Base-by-base conservation (phyloP, 352 stramenopile genomes). In the Pythium diclinum region DNA sequence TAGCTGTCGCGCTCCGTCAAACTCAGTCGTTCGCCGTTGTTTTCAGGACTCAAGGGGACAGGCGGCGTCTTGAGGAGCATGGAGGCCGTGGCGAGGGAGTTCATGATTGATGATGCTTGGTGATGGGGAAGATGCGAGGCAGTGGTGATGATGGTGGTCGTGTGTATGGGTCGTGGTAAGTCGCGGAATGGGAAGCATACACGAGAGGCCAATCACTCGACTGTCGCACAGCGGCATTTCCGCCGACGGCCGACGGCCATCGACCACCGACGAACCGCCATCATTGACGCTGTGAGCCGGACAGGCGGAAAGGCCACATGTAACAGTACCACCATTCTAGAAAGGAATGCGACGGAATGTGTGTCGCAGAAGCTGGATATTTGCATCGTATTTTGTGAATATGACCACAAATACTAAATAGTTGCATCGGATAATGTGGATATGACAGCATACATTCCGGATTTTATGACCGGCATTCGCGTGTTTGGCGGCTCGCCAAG, bases 371-470 rank as follows among this genome's bases (percentile, higher is more conserved):
- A 25, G 9, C 6, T 51, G 44, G 44, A 51, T 51, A 51, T 48
- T 36, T 40, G 60, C 60, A 56, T 53, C 40, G 51, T 30, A 21
- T 61, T 49, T 30, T 46, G 0, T 14, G 30, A 49, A 66, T 47
- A 28, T 66, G 23, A 25, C 10, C 5, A 17, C 16, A 30, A 30
- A 10, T 28, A 2, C n/a, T 17, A 11, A 3, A 51, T 51, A 44
- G 17, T 36, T 61, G 56, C 56, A 47, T 61, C 56, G 38, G 21
- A 19, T 61, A 21, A 42, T 52, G 13, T 4, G 25, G 19, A 16
- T 53, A 19, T 36, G 34, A n/a, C 54, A 33, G 34, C 56, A 53
- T 30, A 38, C 56, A 61, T 54, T 61, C 56, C 19, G 33, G 16
- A 17, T 11, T 9, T 28, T 34, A 10, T n/a, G 13, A 51, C 36